Evolutionary conservation across 2,329 filamentous ascomycete genomes (phyloP).

Genomic region (Apiospora sp.): DNA sequence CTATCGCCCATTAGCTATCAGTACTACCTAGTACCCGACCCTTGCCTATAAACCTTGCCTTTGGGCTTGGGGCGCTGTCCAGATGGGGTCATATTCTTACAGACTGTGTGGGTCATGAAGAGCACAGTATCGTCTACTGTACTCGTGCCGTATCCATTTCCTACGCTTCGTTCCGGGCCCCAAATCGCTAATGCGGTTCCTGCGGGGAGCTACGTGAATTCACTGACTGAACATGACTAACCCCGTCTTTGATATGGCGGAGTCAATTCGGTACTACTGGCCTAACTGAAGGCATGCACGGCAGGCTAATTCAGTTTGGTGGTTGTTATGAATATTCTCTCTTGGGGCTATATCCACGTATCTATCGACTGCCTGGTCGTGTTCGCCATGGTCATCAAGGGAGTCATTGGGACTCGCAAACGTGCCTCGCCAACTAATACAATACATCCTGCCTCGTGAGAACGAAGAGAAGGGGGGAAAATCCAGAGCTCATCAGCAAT

Average conservation of each 20-base stretch:
- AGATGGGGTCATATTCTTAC: neutral
- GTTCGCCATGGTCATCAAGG: neutral
- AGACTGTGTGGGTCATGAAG: constrained; percentile 2
- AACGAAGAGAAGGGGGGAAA: neutral
- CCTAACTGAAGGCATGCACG: neutral
- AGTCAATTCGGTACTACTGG: neutral
- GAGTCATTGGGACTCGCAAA: neutral
- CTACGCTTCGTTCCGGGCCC: too few species aligned
- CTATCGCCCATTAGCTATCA: too few species aligned
- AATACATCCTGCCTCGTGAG: neutral
- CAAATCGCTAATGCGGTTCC: neutral
- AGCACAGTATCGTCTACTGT: constrained; percentile 20
- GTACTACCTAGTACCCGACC: neutral
- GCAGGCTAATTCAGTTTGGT: neutral
- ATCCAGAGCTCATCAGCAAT: neutral
- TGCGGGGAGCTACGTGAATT: neutral
- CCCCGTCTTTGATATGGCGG: neutral
- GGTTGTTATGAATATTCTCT: neutral
- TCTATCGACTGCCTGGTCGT: neutral
- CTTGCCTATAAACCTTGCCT: neutral
- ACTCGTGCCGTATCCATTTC: neutral
- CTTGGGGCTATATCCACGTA: neutral
- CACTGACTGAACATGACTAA: neutral
- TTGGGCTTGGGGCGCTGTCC: neutral
- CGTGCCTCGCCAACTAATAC: neutral